Percentiles rank a stretch among this genome's conserved stretches.
Conservation (phyloP, 2,329 filamentous ascomycete genomes). For the Calonectria pteridis region DNA sequence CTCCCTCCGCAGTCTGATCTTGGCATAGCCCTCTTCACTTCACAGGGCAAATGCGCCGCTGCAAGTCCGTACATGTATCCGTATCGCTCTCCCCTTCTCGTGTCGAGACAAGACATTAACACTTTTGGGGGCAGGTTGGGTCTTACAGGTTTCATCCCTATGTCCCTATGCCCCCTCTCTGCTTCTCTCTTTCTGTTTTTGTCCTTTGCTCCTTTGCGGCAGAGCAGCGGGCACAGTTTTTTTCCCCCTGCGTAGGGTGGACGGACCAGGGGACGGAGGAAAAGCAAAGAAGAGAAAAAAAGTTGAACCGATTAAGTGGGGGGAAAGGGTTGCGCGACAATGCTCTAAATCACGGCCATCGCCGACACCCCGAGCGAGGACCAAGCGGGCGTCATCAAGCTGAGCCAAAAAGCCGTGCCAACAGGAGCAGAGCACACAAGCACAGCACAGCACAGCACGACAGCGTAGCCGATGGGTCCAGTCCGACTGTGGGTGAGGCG, state of each 20-base stretch:
- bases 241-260: not conserved
- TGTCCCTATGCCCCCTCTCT: not conserved
- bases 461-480: not conserved
- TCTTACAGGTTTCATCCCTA: not conserved
- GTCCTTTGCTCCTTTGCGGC: not conserved
- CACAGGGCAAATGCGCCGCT: constrained; percentile 3
- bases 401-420: constrained; percentile 11
- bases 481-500: constrained; percentile 13
- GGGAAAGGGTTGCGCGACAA: constrained; percentile 19
- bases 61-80: not conserved
- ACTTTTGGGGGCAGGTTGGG: not conserved
- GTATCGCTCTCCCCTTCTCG: not conserved
- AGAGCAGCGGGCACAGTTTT: not conserved
- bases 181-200: not conserved
- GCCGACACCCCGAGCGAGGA: constrained; percentile 23
- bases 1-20: constrained; percentile 12
- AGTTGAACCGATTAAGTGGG: constrained; percentile 16
- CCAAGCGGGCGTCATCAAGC: constrained; percentile 20
- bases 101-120: not conserved
- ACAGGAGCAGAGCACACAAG: not conserved
- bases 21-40: constrained; percentile 10
- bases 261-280: not conserved
- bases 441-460: constrained; percentile 6
- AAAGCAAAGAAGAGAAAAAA: constrained; percentile 10
- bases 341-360: constrained; percentile 18